Conservation (phyloP, 192 early-diverging fungal species). For the Geranomyces michiganensis region DNA sequence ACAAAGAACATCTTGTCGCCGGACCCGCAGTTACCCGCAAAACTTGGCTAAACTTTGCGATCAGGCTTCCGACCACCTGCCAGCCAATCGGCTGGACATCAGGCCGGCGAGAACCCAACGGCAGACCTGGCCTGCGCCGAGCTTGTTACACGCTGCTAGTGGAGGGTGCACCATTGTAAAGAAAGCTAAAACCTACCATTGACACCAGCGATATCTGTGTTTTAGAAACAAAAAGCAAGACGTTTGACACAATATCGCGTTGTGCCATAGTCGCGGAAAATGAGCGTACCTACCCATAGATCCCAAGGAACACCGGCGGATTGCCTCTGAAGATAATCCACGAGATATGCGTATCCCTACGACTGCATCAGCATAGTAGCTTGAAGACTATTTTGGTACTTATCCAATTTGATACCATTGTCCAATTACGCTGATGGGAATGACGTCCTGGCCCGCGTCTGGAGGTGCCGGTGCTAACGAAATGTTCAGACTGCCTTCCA, state of each 20-base stretch:
- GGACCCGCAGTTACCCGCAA: background rate
- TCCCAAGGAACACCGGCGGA: background rate
- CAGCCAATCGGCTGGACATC: background rate
- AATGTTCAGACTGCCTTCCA: background rate
- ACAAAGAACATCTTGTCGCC: background rate
- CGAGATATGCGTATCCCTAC: background rate
- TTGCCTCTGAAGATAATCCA: background rate
- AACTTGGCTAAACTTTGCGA: constrained; percentile 7
- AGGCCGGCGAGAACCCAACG: background rate
- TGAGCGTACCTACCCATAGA: background rate
- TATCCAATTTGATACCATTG: background rate
- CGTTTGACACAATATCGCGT: background rate
- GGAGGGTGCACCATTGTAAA: too few species aligned
- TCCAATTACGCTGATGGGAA: background rate
- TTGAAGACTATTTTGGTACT: background rate
- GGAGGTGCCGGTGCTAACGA: too few species aligned
- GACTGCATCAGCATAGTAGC: background rate
- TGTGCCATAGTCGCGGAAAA: background rate
- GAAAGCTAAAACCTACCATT: background rate
- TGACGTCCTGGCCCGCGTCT: background rate
- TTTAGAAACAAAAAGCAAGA: background rate
- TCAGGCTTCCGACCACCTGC: background rate
- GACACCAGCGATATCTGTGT: background rate
- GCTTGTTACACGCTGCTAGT: too few species aligned
- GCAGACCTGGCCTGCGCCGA: background rate